Base-by-base conservation (phyloP, 345 rosid genomes). In the Lepidium aucheri region DNA sequence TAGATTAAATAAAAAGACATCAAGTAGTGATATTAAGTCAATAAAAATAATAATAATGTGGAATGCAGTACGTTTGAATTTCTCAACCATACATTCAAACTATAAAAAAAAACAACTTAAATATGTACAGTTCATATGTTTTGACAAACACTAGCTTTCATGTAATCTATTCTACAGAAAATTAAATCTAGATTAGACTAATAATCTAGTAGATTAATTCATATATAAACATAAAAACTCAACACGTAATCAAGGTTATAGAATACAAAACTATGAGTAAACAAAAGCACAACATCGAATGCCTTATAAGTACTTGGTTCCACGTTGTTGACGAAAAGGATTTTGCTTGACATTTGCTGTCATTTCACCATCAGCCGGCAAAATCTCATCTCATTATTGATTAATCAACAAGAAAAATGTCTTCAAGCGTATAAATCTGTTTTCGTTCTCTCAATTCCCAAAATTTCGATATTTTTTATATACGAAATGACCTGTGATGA, bases 301-400 rank as follows among this genome's bases (percentile, higher is more conserved):
- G 34, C 15, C 44, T 61, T 15, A 34, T 12, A 57, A 20, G 26
- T 53, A 70, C 64, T 63, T 45, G 69, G 57, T 63, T 71, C 57
- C 75, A 71, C 75, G 75, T 71, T 63, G 10, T 44, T 24, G 63
- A 39, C 20, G 54, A 56, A 43, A 72, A 65, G 45, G 60, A 64
- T 57, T 15, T 60, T 44, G 52, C 71, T 50, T 66, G 71, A 64
- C 66, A 4, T 51, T 49, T 65, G 66, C 76, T 57, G 66, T 65
- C 60, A 16, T 53, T 18, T 69, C 35, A 4, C 49, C 47, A 70
- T 53, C 69, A 63, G 75, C 75, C 69, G 60, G 60, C 53, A 51
- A 65, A 28, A 26, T 5, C 17, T 39, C 34, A 33, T 43, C 74
- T 28, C 65, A 17, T 68, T 28, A 28, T 36, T 68, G 49, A 58